Evolutionary conservation across 1,284 basidiomycete genomes (phyloP).

Genomic region (Schizopora paradoxa): DNA sequence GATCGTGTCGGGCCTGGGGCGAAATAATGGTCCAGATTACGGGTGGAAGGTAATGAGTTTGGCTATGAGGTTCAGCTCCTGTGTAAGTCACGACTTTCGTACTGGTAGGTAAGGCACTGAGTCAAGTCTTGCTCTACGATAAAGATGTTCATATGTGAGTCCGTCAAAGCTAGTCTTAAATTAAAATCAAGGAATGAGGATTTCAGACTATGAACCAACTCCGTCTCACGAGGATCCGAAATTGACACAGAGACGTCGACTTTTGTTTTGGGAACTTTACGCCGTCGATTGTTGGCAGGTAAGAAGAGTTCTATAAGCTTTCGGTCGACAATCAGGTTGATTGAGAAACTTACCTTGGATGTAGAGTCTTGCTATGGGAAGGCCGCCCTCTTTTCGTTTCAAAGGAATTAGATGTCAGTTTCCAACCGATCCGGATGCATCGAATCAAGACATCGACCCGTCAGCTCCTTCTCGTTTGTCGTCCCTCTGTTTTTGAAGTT

Average conservation of each 20-base stretch:
- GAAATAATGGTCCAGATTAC: slow-evolving; percentile 22
- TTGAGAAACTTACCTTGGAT: background rate
- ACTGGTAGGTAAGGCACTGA: background rate
- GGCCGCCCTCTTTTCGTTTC: slow-evolving; percentile 7
- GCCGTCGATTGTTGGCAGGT: slow-evolving; percentile 33
- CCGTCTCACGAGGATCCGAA: slow-evolving; percentile 35
- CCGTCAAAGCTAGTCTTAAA: background rate
- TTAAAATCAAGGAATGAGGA: background rate
- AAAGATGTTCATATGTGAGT: slow-evolving; percentile 29
- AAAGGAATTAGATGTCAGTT: slow-evolving; percentile 7
- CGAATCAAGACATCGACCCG: slow-evolving; percentile 2
- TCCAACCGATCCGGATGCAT: slow-evolving; percentile 9
- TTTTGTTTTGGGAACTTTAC: slow-evolving; percentile 42
- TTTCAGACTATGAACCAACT: slow-evolving; percentile 38
- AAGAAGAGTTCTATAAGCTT: no score
- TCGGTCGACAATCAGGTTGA: background rate
- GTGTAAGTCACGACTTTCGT: slow-evolving; percentile 22
- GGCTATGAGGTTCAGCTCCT: slow-evolving; percentile 22
- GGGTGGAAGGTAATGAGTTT: slow-evolving; percentile 25
- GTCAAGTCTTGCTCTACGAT: background rate
- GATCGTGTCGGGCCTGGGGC: slow-evolving; percentile 21
- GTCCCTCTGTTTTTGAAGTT: no score
- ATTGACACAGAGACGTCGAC: slow-evolving; percentile 34
- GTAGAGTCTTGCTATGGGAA: slow-evolving; percentile 9
- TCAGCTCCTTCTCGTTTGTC: no score